phyloP scores from a whole-genome alignment of 2,329 filamentous ascomycete species.

The Berkeleyomyces rouxiae region DNA sequence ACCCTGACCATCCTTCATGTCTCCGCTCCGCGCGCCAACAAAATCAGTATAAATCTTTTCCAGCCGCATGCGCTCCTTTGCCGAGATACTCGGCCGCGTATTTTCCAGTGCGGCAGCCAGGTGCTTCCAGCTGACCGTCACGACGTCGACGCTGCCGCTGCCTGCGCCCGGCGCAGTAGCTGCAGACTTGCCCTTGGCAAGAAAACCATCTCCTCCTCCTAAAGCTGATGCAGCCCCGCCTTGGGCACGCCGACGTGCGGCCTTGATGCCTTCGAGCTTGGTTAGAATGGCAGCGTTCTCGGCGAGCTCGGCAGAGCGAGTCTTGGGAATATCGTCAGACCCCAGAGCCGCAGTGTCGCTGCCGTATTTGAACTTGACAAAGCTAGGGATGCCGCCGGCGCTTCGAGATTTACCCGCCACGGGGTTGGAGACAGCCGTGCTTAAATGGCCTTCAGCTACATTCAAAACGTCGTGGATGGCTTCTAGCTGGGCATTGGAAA shows the following conservation, averaged over 20 bases:
- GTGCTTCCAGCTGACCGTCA: slow-evolving; percentile 72
- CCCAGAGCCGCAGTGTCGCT: slow-evolving; percentile 31
- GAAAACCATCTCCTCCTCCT: slow-evolving; percentile 14
- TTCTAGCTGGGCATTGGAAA: slow-evolving; percentile 93
- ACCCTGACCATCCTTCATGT: slow-evolving; percentile 87
- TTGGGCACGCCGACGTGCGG: slow-evolving; percentile 35
- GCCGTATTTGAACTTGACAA: slow-evolving; percentile 75
- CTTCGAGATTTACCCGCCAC: slow-evolving; percentile 13
- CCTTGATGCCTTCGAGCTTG: slow-evolving; percentile 69
- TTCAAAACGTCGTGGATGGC: slow-evolving; percentile 87
- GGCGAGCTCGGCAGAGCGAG: slow-evolving; percentile 40
- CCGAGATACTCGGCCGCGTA: slow-evolving; percentile 70
- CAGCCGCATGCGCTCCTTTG: slow-evolving; percentile 57
- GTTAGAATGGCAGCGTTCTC: slow-evolving; percentile 63
- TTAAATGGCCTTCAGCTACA: slow-evolving; percentile 28
- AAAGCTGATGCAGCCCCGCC: background rate
- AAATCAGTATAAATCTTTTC: slow-evolving; percentile 82
- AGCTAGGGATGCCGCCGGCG: slow-evolving; percentile 28
- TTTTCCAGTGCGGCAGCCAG: slow-evolving; percentile 58
- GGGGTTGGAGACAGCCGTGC: slow-evolving; percentile 20
- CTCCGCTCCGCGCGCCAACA: slow-evolving; percentile 77
- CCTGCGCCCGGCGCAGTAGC: slow-evolving; percentile 23
- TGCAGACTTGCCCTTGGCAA: slow-evolving; percentile 18
- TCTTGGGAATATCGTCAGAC: slow-evolving; percentile 27
- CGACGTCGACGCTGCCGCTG: slow-evolving; percentile 31